Conservation (phyloP, 2,329 filamentous ascomycete species). For the Emergomyces orientalis region DNA sequence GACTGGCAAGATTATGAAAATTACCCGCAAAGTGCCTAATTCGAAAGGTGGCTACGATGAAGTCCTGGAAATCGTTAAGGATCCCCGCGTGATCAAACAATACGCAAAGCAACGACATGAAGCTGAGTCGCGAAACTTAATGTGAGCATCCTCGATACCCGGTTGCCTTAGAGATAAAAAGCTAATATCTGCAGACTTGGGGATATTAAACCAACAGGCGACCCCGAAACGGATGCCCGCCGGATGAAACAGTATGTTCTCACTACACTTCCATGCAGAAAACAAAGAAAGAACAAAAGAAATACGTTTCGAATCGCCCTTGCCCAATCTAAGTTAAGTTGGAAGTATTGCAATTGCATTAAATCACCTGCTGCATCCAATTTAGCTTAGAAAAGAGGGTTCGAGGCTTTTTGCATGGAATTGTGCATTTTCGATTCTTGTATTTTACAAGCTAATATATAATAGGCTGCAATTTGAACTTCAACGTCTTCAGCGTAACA, state of each 20-base stretch:
- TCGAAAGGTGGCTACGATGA: constrained; percentile 55
- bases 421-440: constrained; percentile 7
- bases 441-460: constrained; percentile 18
- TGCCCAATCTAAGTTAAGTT: not conserved
- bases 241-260: constrained; percentile 47
- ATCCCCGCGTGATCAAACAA: constrained; percentile 77
- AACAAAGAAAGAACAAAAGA: not conserved
- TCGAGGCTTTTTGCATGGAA: not conserved
- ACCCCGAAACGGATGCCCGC: constrained; percentile 56
- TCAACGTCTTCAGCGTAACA: constrained; percentile 78
- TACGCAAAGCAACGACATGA: constrained; percentile 72
- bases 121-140: constrained; percentile 61
- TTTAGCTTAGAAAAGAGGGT: not conserved
- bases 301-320: not conserved
- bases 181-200: constrained; percentile 40
- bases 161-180: constrained; percentile 17
- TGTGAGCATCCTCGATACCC: constrained; percentile 43
- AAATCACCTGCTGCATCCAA: not conserved
- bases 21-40: constrained; percentile 59
- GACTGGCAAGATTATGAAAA: constrained; percentile 60
- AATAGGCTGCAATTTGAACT: constrained; percentile 63
- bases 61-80: constrained; percentile 56
- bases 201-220: constrained; percentile 54
- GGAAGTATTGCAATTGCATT: not conserved
- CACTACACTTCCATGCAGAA: not conserved